Conservation (phyloP, 495 filamentous ascomycete species). For the Neurospora cerealis region DNA sequence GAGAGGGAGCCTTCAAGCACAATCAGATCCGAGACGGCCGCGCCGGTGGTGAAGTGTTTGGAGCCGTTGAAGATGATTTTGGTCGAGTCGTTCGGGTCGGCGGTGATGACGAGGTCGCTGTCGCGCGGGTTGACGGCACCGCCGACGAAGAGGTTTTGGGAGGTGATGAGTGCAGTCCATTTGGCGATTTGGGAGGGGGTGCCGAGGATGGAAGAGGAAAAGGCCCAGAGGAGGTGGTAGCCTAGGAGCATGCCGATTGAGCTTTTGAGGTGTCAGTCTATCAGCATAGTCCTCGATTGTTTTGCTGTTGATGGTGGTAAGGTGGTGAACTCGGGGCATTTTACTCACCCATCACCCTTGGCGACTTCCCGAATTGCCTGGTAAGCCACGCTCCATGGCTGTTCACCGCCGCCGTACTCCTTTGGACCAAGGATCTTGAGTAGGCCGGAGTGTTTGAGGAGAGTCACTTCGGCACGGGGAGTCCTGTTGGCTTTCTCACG, state of each 20-base stretch:
- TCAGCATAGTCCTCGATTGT: not conserved
- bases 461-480: conserved; percentile 42
- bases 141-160: conserved; percentile 52
- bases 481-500: conserved; percentile 48
- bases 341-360: conserved; percentile 41
- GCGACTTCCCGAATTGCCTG: conserved; percentile 49
- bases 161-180: conserved; percentile 39
- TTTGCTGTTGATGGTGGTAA: conserved; percentile 5
- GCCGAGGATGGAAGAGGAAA: conserved; percentile 45
- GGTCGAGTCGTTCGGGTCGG: conserved; percentile 33
- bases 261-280: not conserved
- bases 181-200: conserved; percentile 45
- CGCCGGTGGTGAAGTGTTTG: conserved; percentile 55
- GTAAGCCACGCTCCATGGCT: conserved; percentile 47
- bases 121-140: conserved; percentile 54
- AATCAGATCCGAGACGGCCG: conserved; percentile 51
- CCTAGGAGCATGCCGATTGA: conserved; percentile 51
- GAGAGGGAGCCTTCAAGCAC: conserved; percentile 48
- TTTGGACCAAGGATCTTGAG: conserved; percentile 43
- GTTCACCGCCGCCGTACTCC: conserved; percentile 47
- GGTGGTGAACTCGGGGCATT: not conserved
- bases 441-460: conserved; percentile 49
- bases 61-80: conserved; percentile 45
- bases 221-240: conserved; percentile 53
- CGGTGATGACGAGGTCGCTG: conserved; percentile 43